Percentiles rank a stretch among this genome's conserved stretches.
Evolutionary conservation across 495 filamentous ascomycete species (phyloP).

Genomic region (Pseudoneurospora amorphoporcata): DNA sequence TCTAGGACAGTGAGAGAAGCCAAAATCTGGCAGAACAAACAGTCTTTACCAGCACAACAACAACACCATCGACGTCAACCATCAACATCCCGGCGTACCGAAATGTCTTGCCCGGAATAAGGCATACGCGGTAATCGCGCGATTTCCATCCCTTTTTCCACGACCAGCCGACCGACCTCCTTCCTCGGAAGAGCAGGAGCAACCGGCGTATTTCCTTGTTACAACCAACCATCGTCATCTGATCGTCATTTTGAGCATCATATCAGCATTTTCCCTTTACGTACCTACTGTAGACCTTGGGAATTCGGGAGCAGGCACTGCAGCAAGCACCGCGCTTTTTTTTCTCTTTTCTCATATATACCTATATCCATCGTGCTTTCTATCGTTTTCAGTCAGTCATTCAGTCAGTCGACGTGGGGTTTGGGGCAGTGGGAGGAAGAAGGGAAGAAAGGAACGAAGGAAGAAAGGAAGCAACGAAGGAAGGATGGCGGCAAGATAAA

Average conservation of each 20-base stretch:
- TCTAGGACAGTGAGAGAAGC: not conserved
- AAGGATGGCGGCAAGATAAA: not conserved
- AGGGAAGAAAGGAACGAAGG: not conserved
- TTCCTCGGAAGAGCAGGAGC: not conserved
- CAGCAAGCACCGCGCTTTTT: not conserved
- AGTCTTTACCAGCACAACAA: not conserved
- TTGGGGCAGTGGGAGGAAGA: not conserved
- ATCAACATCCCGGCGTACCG: not conserved
- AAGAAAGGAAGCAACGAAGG: not conserved
- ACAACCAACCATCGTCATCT: not conserved
- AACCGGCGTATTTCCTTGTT: not conserved
- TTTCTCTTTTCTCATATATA: not conserved
- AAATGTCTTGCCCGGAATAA: not conserved
- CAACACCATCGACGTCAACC: not conserved
- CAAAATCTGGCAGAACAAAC: not conserved
- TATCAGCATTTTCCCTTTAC: not conserved
- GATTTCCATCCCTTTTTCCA: not conserved
- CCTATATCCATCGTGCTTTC: not conserved
- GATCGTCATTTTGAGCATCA: not conserved
- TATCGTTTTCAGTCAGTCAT: not conserved
- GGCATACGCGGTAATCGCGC: not conserved
- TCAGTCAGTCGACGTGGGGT: not conserved
- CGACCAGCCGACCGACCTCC: not conserved
- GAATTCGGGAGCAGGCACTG: not conserved
- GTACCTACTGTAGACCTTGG: not conserved